phyloP scores from a whole-genome alignment of 1,139 yeast genomes.

The Geotrichum reessii region DNA sequence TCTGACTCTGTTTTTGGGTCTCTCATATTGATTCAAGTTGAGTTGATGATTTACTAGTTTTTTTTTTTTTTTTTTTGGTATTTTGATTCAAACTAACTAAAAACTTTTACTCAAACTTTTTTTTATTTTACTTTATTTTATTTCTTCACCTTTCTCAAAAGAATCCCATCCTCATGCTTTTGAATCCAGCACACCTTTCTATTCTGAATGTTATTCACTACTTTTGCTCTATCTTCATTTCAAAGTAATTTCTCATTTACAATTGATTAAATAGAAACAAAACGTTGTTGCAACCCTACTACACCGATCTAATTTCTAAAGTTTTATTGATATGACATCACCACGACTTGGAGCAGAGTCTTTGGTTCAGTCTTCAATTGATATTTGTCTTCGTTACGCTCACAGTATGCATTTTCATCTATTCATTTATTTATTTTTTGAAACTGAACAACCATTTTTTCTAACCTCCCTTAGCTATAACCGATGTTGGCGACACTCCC shows the following conservation, averaged over 20 bases:
- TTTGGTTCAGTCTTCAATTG: conserved; percentile 9
- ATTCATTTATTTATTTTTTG: no score
- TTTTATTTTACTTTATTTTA: not conserved
- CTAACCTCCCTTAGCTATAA: conserved; percentile 17
- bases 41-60: no score
- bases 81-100: not conserved
- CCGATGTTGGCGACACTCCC: conserved; percentile 27
- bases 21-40: no score
- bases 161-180: not conserved
- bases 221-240: not conserved
- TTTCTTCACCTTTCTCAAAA: not conserved
- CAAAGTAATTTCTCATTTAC: not conserved
- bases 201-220: not conserved
- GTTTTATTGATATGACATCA: not conserved
- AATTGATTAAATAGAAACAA: not conserved
- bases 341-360: conserved; percentile 11
- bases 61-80: not conserved
- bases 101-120: not conserved
- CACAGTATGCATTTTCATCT: conserved; percentile 20
- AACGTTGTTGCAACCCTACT: not conserved
- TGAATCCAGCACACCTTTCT: not conserved
- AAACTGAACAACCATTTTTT: conserved; percentile 21
- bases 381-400: conserved; percentile 8
- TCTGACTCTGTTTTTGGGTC: no score
- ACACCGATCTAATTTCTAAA: not conserved